phyloP scores from a whole-genome alignment of 257 asterid species.

The Verbena officinalis region DNA sequence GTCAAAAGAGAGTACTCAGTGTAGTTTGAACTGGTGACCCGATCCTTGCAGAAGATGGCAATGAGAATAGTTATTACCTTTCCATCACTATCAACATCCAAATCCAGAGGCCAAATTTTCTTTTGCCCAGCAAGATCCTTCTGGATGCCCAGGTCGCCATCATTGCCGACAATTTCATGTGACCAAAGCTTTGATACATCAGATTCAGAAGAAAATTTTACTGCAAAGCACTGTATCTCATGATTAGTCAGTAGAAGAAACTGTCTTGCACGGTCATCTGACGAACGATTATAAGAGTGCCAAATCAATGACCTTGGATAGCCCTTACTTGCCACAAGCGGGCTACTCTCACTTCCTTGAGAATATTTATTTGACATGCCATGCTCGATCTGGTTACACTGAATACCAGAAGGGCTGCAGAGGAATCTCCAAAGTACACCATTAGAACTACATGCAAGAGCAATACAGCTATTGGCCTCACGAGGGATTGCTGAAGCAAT shows the following conservation, averaged over 20 bases:
- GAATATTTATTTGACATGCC: conserved; percentile 34
- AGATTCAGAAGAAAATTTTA: conserved; percentile 48
- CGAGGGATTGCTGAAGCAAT: conserved; percentile 68
- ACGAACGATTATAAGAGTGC: conserved; percentile 56
- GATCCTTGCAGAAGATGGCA: conserved; percentile 91
- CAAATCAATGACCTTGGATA: conserved; percentile 88
- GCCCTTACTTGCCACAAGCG: conserved; percentile 61
- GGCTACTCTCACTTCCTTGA: conserved; percentile 49
- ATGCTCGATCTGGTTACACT: conserved; percentile 42
- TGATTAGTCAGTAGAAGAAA: conserved; percentile 78
- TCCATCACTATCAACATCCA: conserved; percentile 73
- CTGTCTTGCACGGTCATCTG: conserved; percentile 51
- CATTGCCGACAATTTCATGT: conserved; percentile 79
- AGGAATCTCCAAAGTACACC: conserved; percentile 73
- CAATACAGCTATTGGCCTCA: conserved; percentile 52
- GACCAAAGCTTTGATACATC: conserved; percentile 75
- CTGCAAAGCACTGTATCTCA: conserved; percentile 70
- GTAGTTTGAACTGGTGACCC: conserved; percentile 87
- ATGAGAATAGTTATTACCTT: conserved; percentile 82
- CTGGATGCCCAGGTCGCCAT: conserved; percentile 88
- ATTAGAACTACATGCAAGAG: conserved; percentile 77
- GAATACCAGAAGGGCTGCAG: conserved; percentile 67
- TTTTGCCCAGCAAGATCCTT: conserved; percentile 92
- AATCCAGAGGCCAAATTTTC: conserved; percentile 89
- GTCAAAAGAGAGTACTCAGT: conserved; percentile 94